phyloP scores from a whole-genome alignment of 441 rosid genomes.

The Melastoma candidum region DNA sequence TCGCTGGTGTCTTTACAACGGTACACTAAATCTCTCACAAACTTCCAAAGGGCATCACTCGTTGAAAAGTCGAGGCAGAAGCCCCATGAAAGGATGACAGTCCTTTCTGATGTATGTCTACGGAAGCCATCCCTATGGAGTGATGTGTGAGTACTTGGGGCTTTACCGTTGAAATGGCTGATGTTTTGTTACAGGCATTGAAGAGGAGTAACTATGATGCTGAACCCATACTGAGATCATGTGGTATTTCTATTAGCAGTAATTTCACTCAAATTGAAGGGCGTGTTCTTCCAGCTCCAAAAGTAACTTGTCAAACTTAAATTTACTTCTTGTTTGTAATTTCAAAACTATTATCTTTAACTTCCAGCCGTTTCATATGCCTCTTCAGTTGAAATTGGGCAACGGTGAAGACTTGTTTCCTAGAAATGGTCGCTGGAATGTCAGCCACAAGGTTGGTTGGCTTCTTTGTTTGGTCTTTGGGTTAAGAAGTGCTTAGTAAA shows the following conservation, averaged over 20 bases:
- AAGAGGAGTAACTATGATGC: conserved; percentile 43
- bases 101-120: conserved; percentile 39
- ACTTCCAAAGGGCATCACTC: conserved; percentile 60
- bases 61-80: conserved; percentile 86
- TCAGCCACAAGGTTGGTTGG: conserved; percentile 34
- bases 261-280: conserved; percentile 56
- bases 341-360: not conserved
- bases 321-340: no score
- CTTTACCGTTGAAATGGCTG: not conserved
- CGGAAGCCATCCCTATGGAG: not conserved
- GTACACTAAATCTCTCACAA: conserved; percentile 57
- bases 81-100: conserved; percentile 76
- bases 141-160: not conserved
- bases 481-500: no score
- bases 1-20: conserved; percentile 64
- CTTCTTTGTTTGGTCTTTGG: no score
- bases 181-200: conserved; percentile 37
- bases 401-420: conserved; percentile 40
- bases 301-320: conserved; percentile 13
- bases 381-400: conserved; percentile 39
- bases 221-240: conserved; percentile 57
- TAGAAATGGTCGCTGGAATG: conserved; percentile 50
- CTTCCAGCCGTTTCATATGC: not conserved
- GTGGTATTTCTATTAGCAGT: conserved; percentile 53
- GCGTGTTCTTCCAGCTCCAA: conserved; percentile 40